These are phyloP conservation scores for Pseudogymnoascus sp. DNA, from an alignment of 2,329 filamentous ascomycete species.

Conservation along the genomic window DNA sequence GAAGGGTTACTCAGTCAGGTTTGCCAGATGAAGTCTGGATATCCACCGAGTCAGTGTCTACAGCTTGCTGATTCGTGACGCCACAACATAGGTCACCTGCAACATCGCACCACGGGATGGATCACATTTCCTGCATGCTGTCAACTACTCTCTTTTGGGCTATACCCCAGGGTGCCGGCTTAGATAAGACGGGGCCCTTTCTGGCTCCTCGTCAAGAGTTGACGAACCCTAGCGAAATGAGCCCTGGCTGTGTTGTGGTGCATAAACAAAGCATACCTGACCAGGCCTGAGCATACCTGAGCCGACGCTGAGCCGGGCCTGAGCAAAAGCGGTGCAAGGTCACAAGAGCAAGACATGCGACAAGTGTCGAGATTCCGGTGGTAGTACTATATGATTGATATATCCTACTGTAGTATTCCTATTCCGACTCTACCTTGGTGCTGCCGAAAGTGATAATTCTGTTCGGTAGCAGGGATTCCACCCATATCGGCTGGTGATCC, in stretches of 20 bases:
- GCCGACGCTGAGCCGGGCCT: conserved; percentile 18
- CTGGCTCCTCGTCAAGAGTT: no score
- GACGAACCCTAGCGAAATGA: no score
- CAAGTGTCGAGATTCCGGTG: no score
- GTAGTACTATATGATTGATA: no score
- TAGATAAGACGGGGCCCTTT: no score
- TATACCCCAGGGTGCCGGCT: background rate
- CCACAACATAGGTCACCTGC: background rate
- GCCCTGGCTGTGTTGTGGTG: background rate
- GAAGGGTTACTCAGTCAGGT: no score
- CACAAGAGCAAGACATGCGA: conserved; percentile 7
- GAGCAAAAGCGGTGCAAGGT: conserved; percentile 19
- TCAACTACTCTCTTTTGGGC: background rate
- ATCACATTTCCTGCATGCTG: background rate
- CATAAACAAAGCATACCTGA: background rate
- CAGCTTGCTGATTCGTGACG: no score
- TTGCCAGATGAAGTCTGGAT: no score
- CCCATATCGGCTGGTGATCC: background rate
- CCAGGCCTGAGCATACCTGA: conserved; percentile 1
- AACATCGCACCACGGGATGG: background rate
- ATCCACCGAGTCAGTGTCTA: no score
- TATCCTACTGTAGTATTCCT: no score
- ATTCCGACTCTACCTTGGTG: no score
- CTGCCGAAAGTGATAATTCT: no score
- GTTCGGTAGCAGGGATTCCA: background rate